Percentiles rank a stretch among this genome's conserved stretches.
These are phyloP conservation scores for Dictyostelium firmibasis DNA, from an alignment of 78 protist genomes.

Conservation along the genomic window DNA sequence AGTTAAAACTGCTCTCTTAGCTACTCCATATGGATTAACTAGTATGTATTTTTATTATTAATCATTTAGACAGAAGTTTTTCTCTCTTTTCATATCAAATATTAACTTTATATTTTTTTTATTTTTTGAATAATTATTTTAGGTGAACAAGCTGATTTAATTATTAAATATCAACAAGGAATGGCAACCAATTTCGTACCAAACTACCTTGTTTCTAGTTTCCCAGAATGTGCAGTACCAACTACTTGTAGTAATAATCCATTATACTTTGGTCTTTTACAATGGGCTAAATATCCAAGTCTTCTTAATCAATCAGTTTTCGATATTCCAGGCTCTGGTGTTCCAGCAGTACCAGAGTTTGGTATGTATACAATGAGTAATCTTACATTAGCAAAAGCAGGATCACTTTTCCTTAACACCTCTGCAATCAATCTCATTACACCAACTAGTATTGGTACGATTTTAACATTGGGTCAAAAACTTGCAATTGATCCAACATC, in stretches of 20 bases:
- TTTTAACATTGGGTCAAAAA: not conserved
- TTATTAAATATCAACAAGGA: not conserved
- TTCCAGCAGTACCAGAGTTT: constrained; percentile 21
- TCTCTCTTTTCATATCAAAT: not conserved
- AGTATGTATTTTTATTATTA: not conserved
- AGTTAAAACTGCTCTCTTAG: not conserved
- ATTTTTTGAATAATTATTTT: not conserved
- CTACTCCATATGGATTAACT: not conserved
- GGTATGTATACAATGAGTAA: not conserved
- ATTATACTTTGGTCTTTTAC: not conserved
- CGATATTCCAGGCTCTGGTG: not conserved
- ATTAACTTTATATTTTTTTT: not conserved
- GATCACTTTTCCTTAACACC: not conserved
- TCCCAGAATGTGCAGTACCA: not conserved
- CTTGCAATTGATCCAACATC: not conserved
- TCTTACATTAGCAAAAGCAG: not conserved
- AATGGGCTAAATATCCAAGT: constrained; percentile 7
- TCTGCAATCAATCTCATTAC: not conserved
- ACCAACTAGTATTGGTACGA: constrained; percentile 7
- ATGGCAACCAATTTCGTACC: not conserved
- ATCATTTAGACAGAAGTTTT: no score
- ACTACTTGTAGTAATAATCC: not conserved
- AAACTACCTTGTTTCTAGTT: not conserved
- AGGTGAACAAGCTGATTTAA: not conserved
- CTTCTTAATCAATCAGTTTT: not conserved